Evolutionary conservation across 1,284 basidiomycete genomes (phyloP), one percentile per base, ranked within the genome.

Genomic region (Sphagnurus paluster): DNA sequence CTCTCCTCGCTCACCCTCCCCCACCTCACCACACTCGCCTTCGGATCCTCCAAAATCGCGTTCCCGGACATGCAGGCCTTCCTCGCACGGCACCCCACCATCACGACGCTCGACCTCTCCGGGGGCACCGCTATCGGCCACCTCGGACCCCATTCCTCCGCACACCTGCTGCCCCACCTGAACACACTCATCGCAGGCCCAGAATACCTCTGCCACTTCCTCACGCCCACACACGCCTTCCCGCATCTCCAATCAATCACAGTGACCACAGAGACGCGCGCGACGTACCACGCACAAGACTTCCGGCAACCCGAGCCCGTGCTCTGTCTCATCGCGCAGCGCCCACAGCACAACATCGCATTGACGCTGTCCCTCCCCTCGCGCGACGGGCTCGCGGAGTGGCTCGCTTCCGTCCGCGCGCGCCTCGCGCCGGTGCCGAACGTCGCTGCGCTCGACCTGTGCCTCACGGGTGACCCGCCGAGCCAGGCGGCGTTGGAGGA

Each of bases 51-150:
- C 5, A 26, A 41, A 2, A 54, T 61, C 21, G 35, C 58, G 3
- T 58, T 58, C 19, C 51, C 52, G 1, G 59, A 62, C 42, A 50
- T 62, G 10, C 40, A 51, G n/a, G 19, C 24, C 1, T 61, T 63
- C 33, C 37, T 60, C 10, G 25, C 42, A 9, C 54, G 56, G 38
- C 58, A 63, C 32, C 34, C 50, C 8, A 47, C 44, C n/a, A 46
- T 55, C 10, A 50, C 48, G 5, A 49, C 35, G 3, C 44, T 50
- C 5, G 48, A 49, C 36, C 42, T 52, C 4, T 41, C 44, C 3
- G 33, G 30, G 19, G 43, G 36, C n/a, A 23, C 6, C 21, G 45
- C 48, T 42, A 53, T 55, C 14, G 50, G 50, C 8, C 11, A 24
- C 29, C 45, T 49, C 16, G 32, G 37, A 13, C 33, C 38, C 5